Evolutionary conservation across 139 green algal species (phyloP).

Genomic region (Desmodesmus armatus): DNA sequence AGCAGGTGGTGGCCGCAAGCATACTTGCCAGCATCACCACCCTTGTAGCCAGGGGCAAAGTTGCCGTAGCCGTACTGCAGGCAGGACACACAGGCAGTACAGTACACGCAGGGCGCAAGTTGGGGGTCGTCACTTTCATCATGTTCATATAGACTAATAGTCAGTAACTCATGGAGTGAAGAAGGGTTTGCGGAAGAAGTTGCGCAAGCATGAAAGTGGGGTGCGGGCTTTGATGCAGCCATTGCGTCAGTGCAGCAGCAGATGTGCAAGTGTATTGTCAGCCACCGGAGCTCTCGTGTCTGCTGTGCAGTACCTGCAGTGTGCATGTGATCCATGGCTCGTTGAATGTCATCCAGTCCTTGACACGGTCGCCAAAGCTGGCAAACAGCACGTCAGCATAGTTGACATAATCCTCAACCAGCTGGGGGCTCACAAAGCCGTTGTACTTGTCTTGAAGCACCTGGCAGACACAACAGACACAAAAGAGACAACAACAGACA

Average conservation of each 20-base stretch:
- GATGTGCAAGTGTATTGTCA: too few relatives aligned
- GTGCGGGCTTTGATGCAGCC: too few relatives aligned
- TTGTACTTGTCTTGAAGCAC: conserved; percentile 57
- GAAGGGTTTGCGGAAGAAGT: too few relatives aligned
- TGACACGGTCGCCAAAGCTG: conserved; percentile 56
- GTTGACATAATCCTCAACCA: conserved; percentile 54
- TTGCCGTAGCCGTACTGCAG: conserved; percentile 39
- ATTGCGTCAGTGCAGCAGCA: too few relatives aligned
- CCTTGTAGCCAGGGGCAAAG: conserved; percentile 40
- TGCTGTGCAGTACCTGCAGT: too few relatives aligned
- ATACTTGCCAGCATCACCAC: conserved; percentile 27
- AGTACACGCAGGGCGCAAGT: neutral
- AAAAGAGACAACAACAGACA: neutral
- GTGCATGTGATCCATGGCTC: conserved; percentile 52
- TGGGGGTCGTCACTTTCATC: too few relatives aligned
- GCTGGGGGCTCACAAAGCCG: conserved; percentile 46
- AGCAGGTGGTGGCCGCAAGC: conserved; percentile 57
- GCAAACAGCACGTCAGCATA: conserved; percentile 60
- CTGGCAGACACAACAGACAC: neutral
- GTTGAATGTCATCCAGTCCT: conserved; percentile 68
- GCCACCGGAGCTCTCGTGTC: too few relatives aligned
- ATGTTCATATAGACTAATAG: too few relatives aligned
- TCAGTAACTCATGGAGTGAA: too few relatives aligned
- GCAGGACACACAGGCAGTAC: neutral
- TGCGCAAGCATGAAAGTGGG: too few relatives aligned